Evolutionary conservation across 768 basidiomycete species (phyloP).

Genomic region (Lactarius pseudohatsudake): DNA sequence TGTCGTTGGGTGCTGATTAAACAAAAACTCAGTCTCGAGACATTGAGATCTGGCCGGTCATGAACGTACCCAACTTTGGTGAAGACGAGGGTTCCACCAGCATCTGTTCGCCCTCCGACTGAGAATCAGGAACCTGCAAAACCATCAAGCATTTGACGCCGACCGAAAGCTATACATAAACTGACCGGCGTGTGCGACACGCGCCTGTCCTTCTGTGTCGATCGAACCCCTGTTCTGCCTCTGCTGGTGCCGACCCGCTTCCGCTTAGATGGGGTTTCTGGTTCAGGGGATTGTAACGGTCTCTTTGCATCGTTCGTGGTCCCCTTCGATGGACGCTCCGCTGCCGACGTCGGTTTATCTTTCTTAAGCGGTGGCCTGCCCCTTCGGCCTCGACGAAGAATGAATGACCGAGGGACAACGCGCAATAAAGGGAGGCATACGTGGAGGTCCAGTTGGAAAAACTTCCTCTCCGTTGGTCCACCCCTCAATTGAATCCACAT

Average conservation of each 20-base stretch:
- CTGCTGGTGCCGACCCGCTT: slow-evolving; percentile 17
- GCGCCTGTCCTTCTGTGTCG: neutral
- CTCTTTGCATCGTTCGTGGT: slow-evolving; percentile 14
- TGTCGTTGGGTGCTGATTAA: neutral
- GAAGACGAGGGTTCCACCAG: neutral
- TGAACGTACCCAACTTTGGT: slow-evolving; percentile 15
- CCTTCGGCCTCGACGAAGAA: slow-evolving; percentile 15
- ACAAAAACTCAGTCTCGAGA: neutral
- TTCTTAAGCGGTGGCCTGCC: slow-evolving; percentile 2
- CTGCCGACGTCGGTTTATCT: neutral
- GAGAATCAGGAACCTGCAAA: slow-evolving; percentile 24
- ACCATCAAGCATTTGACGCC: neutral
- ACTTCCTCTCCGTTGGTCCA: slow-evolving; percentile 29
- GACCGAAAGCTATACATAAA: neutral
- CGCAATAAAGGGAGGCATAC: slow-evolving; percentile 8
- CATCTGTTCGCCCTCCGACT: slow-evolving; percentile 10
- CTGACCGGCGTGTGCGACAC: slow-evolving; percentile 15
- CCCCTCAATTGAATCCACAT: slow-evolving; percentile 17
- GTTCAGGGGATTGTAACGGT: neutral
- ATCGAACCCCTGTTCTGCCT: neutral
- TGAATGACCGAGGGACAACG: neutral
- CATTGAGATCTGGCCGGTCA: neutral
- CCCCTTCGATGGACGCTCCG: neutral
- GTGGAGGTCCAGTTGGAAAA: slow-evolving; percentile 23
- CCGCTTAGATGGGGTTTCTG: slow-evolving; percentile 12